phyloP scores from a whole-genome alignment of 2,329 filamentous ascomycete genomes.

The Colletotrichum costaricense region DNA sequence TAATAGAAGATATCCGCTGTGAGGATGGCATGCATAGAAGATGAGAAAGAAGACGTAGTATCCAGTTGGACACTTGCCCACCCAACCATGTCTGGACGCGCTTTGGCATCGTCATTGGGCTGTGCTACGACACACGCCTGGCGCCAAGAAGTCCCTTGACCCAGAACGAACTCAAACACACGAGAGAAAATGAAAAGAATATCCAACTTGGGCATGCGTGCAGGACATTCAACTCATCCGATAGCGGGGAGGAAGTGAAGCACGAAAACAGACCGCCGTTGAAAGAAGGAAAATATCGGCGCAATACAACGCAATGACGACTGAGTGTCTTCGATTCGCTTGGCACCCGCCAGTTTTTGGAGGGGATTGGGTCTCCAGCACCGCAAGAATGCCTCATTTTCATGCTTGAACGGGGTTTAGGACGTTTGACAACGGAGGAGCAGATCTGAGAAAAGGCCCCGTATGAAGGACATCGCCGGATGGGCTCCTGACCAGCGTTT shows the following conservation, averaged over 20 bases:
- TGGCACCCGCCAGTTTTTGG: background rate
- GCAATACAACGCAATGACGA: conserved; percentile 3
- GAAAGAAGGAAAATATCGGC: background rate
- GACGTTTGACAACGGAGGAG: conserved; percentile 8
- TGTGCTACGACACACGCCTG: conserved; percentile 1
- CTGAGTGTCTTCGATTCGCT: background rate
- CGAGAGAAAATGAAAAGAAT: background rate
- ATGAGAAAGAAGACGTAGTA: background rate
- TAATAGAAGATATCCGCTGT: background rate
- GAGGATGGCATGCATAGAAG: background rate
- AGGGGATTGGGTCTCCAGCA: background rate
- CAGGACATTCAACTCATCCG: background rate
- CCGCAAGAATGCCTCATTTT: background rate
- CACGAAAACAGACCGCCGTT: background rate
- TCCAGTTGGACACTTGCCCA: background rate
- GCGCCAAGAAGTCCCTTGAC: conserved; percentile 10
- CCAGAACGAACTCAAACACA: background rate
- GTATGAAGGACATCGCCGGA: conserved; percentile 18
- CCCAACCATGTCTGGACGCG: background rate
- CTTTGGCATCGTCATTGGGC: conserved; percentile 9
- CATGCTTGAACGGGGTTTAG: background rate
- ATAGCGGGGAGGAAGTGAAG: background rate
- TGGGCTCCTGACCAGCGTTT: conserved; percentile 2
- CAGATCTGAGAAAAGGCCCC: background rate
- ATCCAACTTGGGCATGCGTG: background rate